Conservation (phyloP, 1,284 basidiomycete genomes). For the Ustanciosporium gigantosporum region DNA sequence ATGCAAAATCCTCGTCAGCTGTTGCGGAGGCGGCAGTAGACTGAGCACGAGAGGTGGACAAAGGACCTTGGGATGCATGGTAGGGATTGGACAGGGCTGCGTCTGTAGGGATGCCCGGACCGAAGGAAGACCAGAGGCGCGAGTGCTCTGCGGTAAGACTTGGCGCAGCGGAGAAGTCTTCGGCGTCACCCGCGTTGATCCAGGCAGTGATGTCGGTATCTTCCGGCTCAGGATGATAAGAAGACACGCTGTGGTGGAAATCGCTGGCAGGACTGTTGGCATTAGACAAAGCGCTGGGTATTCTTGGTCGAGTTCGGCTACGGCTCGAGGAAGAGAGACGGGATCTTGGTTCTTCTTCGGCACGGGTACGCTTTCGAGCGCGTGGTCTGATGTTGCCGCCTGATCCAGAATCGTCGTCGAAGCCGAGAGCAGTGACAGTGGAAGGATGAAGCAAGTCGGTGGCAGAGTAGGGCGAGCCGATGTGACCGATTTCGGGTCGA, state of each 20-base stretch:
- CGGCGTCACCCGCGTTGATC: conserved; percentile 39
- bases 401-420: conserved; percentile 38
- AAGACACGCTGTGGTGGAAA: conserved; percentile 33
- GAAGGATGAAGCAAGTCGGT: conserved; percentile 31
- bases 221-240: conserved; percentile 32
- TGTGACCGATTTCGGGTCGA: conserved; percentile 14
- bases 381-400: conserved; percentile 36
- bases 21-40: conserved; percentile 16
- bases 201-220: conserved; percentile 43
- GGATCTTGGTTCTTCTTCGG: conserved; percentile 29
- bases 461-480: conserved; percentile 34
- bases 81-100: conserved; percentile 13
- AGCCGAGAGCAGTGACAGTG: conserved; percentile 22
- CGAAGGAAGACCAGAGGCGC: conserved; percentile 37
- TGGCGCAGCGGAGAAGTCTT: conserved; percentile 13
- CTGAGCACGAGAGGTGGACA: conserved; percentile 22
- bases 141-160: conserved; percentile 19
- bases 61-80: conserved; percentile 5
- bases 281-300: conserved; percentile 23
- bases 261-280: conserved; percentile 35
- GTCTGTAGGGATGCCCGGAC: conserved; percentile 17
- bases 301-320: conserved; percentile 25
- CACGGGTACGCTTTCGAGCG: conserved; percentile 29
- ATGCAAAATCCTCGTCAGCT: conserved; percentile 15
- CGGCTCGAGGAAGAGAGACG: conserved; percentile 34